Base-by-base conservation (phyloP, 176 grass and related monocot genomes). In the Triticum timopheevii region DNA sequence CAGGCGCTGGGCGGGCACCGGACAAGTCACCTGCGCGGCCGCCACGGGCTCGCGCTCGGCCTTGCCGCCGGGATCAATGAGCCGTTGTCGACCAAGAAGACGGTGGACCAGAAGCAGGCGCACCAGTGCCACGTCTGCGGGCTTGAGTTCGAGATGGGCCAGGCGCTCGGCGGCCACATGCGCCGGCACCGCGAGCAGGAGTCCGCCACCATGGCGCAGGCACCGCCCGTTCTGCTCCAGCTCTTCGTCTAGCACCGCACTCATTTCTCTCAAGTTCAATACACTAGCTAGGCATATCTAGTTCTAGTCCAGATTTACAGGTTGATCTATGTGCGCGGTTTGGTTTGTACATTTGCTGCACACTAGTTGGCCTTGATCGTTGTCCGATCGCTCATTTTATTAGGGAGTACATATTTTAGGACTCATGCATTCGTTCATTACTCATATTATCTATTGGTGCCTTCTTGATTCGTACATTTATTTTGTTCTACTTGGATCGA, bases 161-260 rank as follows among this genome's bases (percentile, higher is more conserved):
- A 94, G 78, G 93, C 93, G 30, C 80, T 94, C 33, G 90, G 92
- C 1, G 92, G 92, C 2, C 92, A 94, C 92, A 94, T 94, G 92
- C 61, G 92, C 0, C 83, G 90, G 0, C 93, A 95, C 82, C 79
- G 84, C 61, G 87, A 86, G 15, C 69, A 66, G 71, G 66, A 61
- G 3, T 61, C 42, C 40, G 82, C 72, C 15, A 33, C 65, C 35
- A 6, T 5, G 5, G 42, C 52, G 3, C 87, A 80, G 30, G 87
- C 88, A 50, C 88, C 83, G 63, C 84, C 84, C n/a, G 79, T 90
- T 39, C 84, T 90, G 30, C 88, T 90, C 40, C 64, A 83, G 88
- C 88, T 90, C 38, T 90, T 90, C 7, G 79, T 90, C 2, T 90
- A 90, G 83, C 13, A 13, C 27, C 1, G 2, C 6, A 8, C 7